A percentile compares a stretch with the other conserved stretches of the same genome.
These are phyloP conservation scores for Calonectria hongkongensis DNA, from an alignment of 2,329 filamentous ascomycete species.

Conservation along the genomic window DNA sequence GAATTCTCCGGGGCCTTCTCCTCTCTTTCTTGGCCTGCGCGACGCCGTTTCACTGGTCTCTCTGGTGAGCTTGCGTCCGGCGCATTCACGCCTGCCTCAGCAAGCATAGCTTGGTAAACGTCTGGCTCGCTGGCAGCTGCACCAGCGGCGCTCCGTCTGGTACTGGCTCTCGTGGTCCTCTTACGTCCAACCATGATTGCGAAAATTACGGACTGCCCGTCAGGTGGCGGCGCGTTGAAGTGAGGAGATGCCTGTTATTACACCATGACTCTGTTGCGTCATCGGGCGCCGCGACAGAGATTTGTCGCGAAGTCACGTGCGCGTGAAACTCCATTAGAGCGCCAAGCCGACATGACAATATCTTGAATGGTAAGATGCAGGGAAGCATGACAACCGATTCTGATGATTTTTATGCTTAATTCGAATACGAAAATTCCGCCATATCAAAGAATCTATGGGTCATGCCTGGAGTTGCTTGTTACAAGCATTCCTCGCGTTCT, in stretches of 20 bases:
- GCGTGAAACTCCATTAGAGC: slow-evolving; percentile 30
- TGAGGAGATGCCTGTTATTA: slow-evolving; percentile 44
- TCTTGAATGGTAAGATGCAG: background rate
- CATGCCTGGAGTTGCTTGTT: too few relatives aligned
- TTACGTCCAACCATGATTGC: slow-evolving; percentile 58
- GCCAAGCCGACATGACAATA: background rate
- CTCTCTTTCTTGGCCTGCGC: slow-evolving; percentile 48
- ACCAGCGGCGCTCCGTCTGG: slow-evolving; percentile 41
- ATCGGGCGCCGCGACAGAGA: slow-evolving; percentile 31
- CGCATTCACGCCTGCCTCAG: slow-evolving; percentile 66
- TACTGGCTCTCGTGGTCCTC: slow-evolving; percentile 52
- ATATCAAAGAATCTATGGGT: background rate
- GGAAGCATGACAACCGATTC: background rate
- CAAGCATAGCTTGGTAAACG: slow-evolving; percentile 70
- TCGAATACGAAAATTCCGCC: background rate
- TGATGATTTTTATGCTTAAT: background rate
- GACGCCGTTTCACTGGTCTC: slow-evolving; percentile 64
- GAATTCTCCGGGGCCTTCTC: background rate
- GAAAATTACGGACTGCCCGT: slow-evolving; percentile 24
- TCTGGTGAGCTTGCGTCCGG: slow-evolving; percentile 56
- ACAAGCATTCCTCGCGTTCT: too few relatives aligned
- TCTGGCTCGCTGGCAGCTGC: slow-evolving; percentile 56
- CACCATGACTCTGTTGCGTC: slow-evolving; percentile 51
- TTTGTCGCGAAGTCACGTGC: slow-evolving; percentile 48
- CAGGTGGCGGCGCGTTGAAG: slow-evolving; percentile 24